phyloP scores from a whole-genome alignment of 2,329 filamentous ascomycete species.

The Elsinoe necatrix region DNA sequence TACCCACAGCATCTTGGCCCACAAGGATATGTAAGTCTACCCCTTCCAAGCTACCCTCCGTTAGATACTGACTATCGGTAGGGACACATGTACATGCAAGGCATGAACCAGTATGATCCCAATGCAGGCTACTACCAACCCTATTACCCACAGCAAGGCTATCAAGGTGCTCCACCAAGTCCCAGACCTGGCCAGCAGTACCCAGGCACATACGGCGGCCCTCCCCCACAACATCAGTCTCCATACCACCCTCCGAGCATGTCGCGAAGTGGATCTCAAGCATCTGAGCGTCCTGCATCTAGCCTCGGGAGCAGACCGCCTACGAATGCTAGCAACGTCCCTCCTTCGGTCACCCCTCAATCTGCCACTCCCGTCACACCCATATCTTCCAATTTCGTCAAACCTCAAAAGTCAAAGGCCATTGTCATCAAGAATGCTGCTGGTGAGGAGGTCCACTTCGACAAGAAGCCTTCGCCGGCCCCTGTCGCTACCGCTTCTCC shows the following conservation, averaged over 20 bases:
- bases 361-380: slow-evolving; percentile 42
- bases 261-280: slow-evolving; percentile 76
- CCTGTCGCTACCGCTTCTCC: slow-evolving; percentile 46
- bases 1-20: slow-evolving; percentile 50
- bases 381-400: slow-evolving; percentile 51
- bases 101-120: slow-evolving; percentile 48
- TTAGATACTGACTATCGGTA: slow-evolving; percentile 36
- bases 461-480: slow-evolving; percentile 37
- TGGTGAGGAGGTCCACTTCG: slow-evolving; percentile 65
- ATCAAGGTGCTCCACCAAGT: slow-evolving; percentile 36
- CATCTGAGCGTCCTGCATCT: slow-evolving; percentile 55
- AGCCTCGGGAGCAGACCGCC: slow-evolving; percentile 50
- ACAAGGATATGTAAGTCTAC: slow-evolving; percentile 54
- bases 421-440: slow-evolving; percentile 78
- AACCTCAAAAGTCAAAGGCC: slow-evolving; percentile 56
- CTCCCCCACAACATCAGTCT: slow-evolving; percentile 40
- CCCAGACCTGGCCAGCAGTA: slow-evolving; percentile 33
- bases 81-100: slow-evolving; percentile 39
- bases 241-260: slow-evolving; percentile 58
- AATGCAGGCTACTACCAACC: slow-evolving; percentile 35
- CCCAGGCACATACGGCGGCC: slow-evolving; percentile 43
- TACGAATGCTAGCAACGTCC: slow-evolving; percentile 11
- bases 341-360: slow-evolving; percentile 22
- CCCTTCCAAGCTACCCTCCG: slow-evolving; percentile 25
- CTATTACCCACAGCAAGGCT: slow-evolving; percentile 35